Evolutionary conservation across 1,139 yeast species (phyloP).

Genomic region (Magnusiomyces suaveolens): DNA sequence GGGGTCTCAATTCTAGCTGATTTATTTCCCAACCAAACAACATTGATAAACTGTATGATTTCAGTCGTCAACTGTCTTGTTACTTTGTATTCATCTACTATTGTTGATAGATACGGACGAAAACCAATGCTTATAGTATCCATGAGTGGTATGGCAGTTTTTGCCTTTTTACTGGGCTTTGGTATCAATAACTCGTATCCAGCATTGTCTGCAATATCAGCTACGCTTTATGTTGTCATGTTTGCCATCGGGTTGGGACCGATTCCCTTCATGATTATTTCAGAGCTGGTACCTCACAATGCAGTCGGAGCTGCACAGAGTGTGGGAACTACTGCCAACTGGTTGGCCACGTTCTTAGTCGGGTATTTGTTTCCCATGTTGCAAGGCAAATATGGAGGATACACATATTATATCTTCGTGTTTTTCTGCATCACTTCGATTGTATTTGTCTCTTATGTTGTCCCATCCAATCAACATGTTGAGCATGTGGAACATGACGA

Average conservation of each 20-base stretch:
- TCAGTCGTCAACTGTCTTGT: slow-evolving; percentile 63
- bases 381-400: slow-evolving; percentile 58
- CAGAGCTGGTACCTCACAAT: slow-evolving; percentile 73
- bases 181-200: slow-evolving; percentile 51
- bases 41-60: slow-evolving; percentile 61
- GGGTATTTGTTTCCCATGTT: slow-evolving; percentile 75
- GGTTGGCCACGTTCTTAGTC: slow-evolving; percentile 70
- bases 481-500: not conserved
- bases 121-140: slow-evolving; percentile 61
- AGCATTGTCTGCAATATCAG: slow-evolving; percentile 50
- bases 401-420: slow-evolving; percentile 69
- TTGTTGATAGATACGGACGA: slow-evolving; percentile 69
- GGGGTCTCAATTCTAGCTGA: slow-evolving; percentile 74
- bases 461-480: not conserved
- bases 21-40: slow-evolving; percentile 60
- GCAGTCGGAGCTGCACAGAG: slow-evolving; percentile 86
- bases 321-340: slow-evolving; percentile 82
- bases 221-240: slow-evolving; percentile 64
- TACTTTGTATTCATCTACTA: slow-evolving; percentile 60
- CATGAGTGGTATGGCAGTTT: slow-evolving; percentile 57
- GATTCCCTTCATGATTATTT: slow-evolving; percentile 80
- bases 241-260: slow-evolving; percentile 94
- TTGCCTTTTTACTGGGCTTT: slow-evolving; percentile 52
- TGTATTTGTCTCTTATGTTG: slow-evolving; percentile 14
- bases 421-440: slow-evolving; percentile 20